Evolutionary conservation across 176 grass and related monocot genomes (phyloP).

Genomic region (Typha latifolia): DNA sequence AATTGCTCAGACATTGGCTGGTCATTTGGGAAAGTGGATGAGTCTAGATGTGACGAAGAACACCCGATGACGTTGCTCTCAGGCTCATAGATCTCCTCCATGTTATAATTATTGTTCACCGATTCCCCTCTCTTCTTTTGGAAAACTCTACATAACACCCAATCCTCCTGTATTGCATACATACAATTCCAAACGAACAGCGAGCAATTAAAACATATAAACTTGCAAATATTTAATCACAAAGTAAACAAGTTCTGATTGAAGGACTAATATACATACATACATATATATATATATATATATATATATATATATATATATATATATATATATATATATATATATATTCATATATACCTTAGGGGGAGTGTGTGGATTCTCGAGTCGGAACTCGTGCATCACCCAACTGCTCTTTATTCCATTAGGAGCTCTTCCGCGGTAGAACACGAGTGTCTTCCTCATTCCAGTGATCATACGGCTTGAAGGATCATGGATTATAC

Average conservation of each 20-base stretch:
- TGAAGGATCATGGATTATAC: neutral
- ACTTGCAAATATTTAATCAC: neutral
- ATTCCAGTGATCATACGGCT: slow-evolving; percentile 1
- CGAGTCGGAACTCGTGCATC: slow-evolving; percentile 8
- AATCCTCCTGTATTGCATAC: slow-evolving; percentile 1
- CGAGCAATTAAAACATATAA: neutral
- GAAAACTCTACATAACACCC: slow-evolving; percentile 17
- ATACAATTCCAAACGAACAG: neutral
- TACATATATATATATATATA: too few relatives aligned
- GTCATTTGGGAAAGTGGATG: neutral
- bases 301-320: too few relatives aligned
- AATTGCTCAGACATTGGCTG: neutral
- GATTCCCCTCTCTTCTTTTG: neutral
- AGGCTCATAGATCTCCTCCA: neutral
- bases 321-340: too few relatives aligned
- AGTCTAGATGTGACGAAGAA: neutral
- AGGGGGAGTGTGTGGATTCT: slow-evolving; percentile 5
- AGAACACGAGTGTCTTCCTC: slow-evolving; percentile 9
- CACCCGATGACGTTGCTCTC: neutral
- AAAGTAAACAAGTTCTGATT: neutral
- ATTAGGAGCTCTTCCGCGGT: slow-evolving; percentile 7
- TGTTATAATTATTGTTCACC: neutral
- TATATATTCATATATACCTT: neutral
- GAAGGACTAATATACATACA: neutral
- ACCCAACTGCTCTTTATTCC: slow-evolving; percentile 9